Base-by-base conservation (phyloP, 306 rosid genomes). In the Canavalia gladiata region DNA sequence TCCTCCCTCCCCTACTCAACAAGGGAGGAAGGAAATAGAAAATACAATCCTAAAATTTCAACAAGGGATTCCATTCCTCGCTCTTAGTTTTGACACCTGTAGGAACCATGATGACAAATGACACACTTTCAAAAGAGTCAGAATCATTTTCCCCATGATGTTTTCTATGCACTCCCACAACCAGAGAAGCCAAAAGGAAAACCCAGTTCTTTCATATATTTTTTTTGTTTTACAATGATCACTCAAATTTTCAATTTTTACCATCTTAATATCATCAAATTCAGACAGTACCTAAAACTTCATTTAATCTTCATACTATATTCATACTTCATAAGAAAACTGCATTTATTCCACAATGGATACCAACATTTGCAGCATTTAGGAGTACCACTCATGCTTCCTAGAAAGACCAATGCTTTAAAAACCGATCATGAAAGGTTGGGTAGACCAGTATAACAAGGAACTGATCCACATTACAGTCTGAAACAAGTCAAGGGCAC, bases 51-150 rank as follows among this genome's bases (percentile, higher is more conserved):
- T 13, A 12, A 49, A 13, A 54, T 39, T 73, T 33, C 25, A 42
- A 52, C 52, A 55, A 29, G 56, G 9, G n/a, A 62, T 30, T 74
- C 41, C 54, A 56, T 25, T 73, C 65, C 66, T 55, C 73, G 25
- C 25, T 37, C 25, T 28, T 68, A 29, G 41, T 45, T 72, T 35
- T 33, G 47, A 41, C n/a, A 55, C 78, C 33, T 25, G 28, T 28
- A 39, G 39, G 30, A 73, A 73, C 41, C 78, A 72, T 8, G 49
- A 29, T 74, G 34, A 9, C 37, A 72, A 54, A 35, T 3, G 33
- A 52, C 18, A 52, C 2, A 5, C n/a, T 51, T 70, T 3, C 4
- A 8, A 63, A 33, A n/a, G 9, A 52, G 62, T 35, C 63, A 34
- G 47, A 51, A 69, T 2, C 11, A 47, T 47, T 18, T 18, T 18